Evolutionary conservation across 2,329 filamentous ascomycete genomes (phyloP).

Genomic region (Trichoderma breve): DNA sequence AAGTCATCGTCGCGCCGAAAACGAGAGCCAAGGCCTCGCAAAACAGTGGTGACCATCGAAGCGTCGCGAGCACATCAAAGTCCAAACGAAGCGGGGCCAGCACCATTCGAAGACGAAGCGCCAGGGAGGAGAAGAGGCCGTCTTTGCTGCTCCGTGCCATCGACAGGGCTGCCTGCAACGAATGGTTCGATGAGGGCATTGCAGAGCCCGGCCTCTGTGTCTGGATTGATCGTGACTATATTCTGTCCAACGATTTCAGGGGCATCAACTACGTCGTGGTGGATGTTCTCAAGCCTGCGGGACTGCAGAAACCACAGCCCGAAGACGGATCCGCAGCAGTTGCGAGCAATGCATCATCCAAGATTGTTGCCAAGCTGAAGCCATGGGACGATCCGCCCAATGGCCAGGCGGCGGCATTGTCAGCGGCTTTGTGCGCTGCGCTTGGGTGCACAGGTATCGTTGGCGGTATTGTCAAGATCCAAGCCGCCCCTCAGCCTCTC

Average conservation of each 20-base stretch:
- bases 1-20: constrained; percentile 97
- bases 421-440: constrained; percentile 69
- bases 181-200: constrained; percentile 75
- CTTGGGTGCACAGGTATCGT: constrained; percentile 72
- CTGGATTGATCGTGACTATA: constrained; percentile 80
- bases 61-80: constrained; percentile 74
- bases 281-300: constrained; percentile 82
- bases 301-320: constrained; percentile 66
- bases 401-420: constrained; percentile 75
- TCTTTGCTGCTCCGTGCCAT: constrained; percentile 78
- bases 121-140: constrained; percentile 64
- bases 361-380: constrained; percentile 71
- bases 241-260: constrained; percentile 68
- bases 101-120: constrained; percentile 56
- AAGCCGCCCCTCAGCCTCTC: constrained; percentile 74
- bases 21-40: constrained; percentile 68
- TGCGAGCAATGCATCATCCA: constrained; percentile 43
- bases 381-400: constrained; percentile 87
- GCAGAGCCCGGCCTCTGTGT: constrained; percentile 63
- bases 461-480: constrained; percentile 82
- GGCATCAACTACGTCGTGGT: constrained; percentile 76
- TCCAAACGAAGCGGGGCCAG: constrained; percentile 78
- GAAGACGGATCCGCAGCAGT: constrained; percentile 64
- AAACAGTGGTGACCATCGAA: constrained; percentile 70
- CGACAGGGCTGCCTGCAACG: constrained; percentile 64